Conservation (phyloP, 495 filamentous ascomycete genomes). For the Hypomontagnella submonticulosa region DNA sequence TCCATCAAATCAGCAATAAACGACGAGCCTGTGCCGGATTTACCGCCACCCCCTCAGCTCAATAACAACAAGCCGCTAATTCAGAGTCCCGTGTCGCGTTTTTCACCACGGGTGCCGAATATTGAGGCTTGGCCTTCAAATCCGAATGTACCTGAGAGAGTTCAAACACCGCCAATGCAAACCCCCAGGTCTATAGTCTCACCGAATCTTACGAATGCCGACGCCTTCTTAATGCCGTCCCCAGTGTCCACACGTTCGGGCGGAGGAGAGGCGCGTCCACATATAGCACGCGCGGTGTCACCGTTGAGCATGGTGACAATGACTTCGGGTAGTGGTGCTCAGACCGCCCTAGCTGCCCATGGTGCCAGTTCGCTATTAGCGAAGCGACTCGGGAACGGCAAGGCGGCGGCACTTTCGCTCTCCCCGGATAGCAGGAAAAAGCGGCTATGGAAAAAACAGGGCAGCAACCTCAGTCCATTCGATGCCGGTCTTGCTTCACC, state of each 20-base stretch:
- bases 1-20: neutral
- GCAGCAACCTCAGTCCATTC: constrained; percentile 25
- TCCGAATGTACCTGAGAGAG: constrained; percentile 15
- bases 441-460: constrained; percentile 31
- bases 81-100: constrained; percentile 22
- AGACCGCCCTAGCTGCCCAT: too few species aligned
- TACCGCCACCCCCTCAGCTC: constrained; percentile 11
- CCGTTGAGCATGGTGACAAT: constrained; percentile 34
- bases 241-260: constrained; percentile 30
- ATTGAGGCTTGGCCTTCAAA: constrained; percentile 3
- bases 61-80: constrained; percentile 1
- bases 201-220: constrained; percentile 30
- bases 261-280: constrained; percentile 10
- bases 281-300: constrained; percentile 29
- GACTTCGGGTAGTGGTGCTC: constrained; percentile 32
- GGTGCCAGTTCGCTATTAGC: constrained; percentile 54
- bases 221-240: constrained; percentile 33
- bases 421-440: constrained; percentile 36
- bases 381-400: constrained; percentile 61
- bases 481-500: constrained; percentile 22
- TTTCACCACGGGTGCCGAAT: constrained; percentile 15
- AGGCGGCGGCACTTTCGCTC: constrained; percentile 55
- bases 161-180: constrained; percentile 34
- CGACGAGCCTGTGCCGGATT: neutral
- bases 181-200: constrained; percentile 35